Percentiles rank a stretch among this genome's conserved stretches.
These are phyloP conservation scores for Lantana camara DNA, from an alignment of 257 asterid species.

Conservation along the genomic window DNA sequence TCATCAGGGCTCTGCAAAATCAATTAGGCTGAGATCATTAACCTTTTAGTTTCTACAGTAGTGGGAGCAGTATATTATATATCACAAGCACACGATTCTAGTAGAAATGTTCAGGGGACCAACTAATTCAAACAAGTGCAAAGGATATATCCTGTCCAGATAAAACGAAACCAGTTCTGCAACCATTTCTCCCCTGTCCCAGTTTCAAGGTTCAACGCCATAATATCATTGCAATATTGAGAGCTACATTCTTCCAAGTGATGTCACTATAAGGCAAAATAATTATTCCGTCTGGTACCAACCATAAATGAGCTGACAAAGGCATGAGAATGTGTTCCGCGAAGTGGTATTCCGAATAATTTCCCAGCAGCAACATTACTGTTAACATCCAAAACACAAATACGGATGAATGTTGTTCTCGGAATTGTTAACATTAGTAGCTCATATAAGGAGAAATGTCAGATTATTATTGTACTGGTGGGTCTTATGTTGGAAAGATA, in stretches of 20 bases:
- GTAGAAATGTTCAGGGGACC: neutral
- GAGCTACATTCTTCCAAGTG: too few relatives aligned
- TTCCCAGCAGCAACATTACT: constrained; percentile 99
- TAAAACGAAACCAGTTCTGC: constrained; percentile 22
- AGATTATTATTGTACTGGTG: neutral
- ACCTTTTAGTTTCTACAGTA: neutral
- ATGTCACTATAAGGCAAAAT: too few relatives aligned
- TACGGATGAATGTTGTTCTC: constrained; percentile 19
- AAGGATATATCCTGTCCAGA: constrained; percentile 5
- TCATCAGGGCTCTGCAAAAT: constrained; percentile 84
- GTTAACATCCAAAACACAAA: constrained; percentile 39
- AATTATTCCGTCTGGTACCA: constrained; percentile 33
- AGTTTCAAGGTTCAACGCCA: too few relatives aligned
- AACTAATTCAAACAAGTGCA: constrained; percentile 14
- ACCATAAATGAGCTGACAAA: constrained; percentile 98
- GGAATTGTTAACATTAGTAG: constrained; percentile 19
- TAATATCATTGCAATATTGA: too few relatives aligned
- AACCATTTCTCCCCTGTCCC: too few relatives aligned
- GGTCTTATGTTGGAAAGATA: too few relatives aligned
- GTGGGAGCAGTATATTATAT: too few relatives aligned
- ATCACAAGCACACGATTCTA: neutral
- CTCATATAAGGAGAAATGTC: constrained; percentile 1
- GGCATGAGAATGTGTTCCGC: constrained; percentile 99
- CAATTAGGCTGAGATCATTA: constrained; percentile 21
- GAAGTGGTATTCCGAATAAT: constrained; percentile 96